A percentile compares a stretch with the other conserved stretches of the same genome.
Conservation (phyloP, 805 yeast genomes). For the Candida awuae region DNA sequence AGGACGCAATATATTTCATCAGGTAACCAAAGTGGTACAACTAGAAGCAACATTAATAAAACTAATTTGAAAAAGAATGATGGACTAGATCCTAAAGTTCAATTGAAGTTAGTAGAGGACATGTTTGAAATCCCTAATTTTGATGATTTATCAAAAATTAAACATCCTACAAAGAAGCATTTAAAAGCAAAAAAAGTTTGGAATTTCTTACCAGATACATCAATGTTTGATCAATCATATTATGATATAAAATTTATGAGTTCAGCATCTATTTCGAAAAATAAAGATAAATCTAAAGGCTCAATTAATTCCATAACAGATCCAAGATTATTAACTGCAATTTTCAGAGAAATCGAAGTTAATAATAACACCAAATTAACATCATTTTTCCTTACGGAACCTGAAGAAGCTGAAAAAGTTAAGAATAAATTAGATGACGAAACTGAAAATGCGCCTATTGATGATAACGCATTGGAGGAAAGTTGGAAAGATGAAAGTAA, state of each 20-base stretch:
- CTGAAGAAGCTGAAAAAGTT: conserved; percentile 34
- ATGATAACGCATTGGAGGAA: conserved; percentile 38
- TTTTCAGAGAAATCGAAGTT: conserved; percentile 67
- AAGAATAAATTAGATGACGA: conserved; percentile 38
- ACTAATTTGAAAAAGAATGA: conserved; percentile 26
- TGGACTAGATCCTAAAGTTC: conserved; percentile 50
- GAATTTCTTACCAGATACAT: conserved; percentile 83
- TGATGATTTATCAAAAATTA: conserved; percentile 31
- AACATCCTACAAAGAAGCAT: conserved; percentile 72
- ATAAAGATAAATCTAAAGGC: conserved; percentile 27
- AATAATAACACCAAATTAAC: conserved; percentile 66
- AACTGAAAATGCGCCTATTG: conserved; percentile 38
- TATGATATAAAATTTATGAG: conserved; percentile 56
- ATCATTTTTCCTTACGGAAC: conserved; percentile 50
- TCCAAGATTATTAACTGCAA: conserved; percentile 43
- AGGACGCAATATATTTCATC: conserved; percentile 89
- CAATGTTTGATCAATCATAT: conserved; percentile 77
- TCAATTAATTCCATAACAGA: conserved; percentile 27
- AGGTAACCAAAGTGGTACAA: conserved; percentile 25
- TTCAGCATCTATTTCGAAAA: conserved; percentile 40
- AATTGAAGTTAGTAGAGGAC: conserved; percentile 62
- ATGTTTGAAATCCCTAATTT: conserved; percentile 54
- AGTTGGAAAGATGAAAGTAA: conserved; percentile 27
- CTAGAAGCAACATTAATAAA: conserved; percentile 18
- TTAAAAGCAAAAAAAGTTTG: conserved; percentile 69